These are phyloP conservation scores for Parafenestella ontariensis DNA, from an alignment of 2,329 filamentous ascomycete species.

Conservation along the genomic window DNA sequence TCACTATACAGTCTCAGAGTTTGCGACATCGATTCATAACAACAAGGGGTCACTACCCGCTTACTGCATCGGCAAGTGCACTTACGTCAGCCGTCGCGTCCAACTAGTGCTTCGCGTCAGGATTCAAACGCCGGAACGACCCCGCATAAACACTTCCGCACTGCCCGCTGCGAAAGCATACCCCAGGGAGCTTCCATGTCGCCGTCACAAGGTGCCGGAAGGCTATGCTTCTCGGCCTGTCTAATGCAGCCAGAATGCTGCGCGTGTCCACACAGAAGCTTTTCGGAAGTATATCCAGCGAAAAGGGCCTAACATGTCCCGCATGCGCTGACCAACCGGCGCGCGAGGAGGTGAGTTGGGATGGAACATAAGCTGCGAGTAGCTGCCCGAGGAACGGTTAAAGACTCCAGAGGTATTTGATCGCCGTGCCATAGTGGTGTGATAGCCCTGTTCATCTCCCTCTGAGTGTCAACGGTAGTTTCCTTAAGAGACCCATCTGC, in stretches of 20 bases:
- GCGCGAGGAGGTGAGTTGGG: constrained; percentile 6
- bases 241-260: constrained; percentile 3
- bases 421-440: constrained; percentile 26
- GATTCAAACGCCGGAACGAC: constrained; percentile 3
- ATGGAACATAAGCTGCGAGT: not conserved
- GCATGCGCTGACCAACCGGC: constrained; percentile 15
- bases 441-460: constrained; percentile 6
- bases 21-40: not conserved
- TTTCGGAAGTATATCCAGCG: not conserved
- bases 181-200: constrained; percentile 3
- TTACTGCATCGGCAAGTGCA: not conserved
- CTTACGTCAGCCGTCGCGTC: not conserved
- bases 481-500: constrained; percentile 4
- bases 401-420: constrained; percentile 31
- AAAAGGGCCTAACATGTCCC: constrained; percentile 17
- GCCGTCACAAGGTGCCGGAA: constrained; percentile 13
- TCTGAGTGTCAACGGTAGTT: constrained; percentile 1
- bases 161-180: constrained; percentile 17
- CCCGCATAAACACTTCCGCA: constrained; percentile 34
- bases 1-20: not conserved
- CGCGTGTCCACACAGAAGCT: constrained; percentile 15
- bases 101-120: not conserved
- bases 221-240: constrained; percentile 12
- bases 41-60: not conserved
- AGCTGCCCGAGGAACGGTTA: constrained; percentile 35